Evolutionary conservation across 306 rosid species (phyloP), one percentile per base, ranked within the genome.

Genomic region (Delonix regia): DNA sequence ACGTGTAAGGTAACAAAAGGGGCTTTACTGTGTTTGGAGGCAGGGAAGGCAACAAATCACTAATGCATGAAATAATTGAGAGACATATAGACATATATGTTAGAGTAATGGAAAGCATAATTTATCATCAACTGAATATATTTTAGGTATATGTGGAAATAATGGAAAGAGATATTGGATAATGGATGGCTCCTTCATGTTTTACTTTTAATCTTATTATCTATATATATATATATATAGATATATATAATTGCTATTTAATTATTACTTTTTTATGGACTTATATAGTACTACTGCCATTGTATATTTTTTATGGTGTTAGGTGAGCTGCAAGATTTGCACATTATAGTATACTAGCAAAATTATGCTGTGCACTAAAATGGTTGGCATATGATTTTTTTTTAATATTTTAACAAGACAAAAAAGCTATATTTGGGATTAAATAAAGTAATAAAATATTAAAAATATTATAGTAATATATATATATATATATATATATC

Each of bases 31-130:
- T 48, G 42, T 75, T 85, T 85, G 87, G 86, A 81, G 28, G 59
- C 69, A 78, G 38, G 76, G 73, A 84, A 86, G 73, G 51, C 77
- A 78, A 86, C 83, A 80, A 85, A 71, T 69, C 69, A 63, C 28
- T 72, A 18, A 47, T 77, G 72, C 62, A 64, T 80, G 69, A 72
- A 72, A 76, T 70, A 57, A 69, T 75, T 69, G 62, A 53, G 16
- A 28, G 16, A 56, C 62, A 55, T 24, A 9, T 14, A 59, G 8
- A 66, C 42, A 60, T 42, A 21, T 42, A 21, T n/a, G 65, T 41
- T 74, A 9, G 14, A 75, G n/a, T 15, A 52, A 44, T 63, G n/a
- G 38, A 69, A 60, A 81, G 67, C 55, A 73, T 25, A 30, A n/a
- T 55, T 83, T 70, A 47, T 1, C 8, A 22, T 47, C 39, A 34